Percentiles rank a stretch among this genome's conserved stretches.
Conservation (phyloP, 1,284 basidiomycete species). For the Phylloporus sp. region DNA sequence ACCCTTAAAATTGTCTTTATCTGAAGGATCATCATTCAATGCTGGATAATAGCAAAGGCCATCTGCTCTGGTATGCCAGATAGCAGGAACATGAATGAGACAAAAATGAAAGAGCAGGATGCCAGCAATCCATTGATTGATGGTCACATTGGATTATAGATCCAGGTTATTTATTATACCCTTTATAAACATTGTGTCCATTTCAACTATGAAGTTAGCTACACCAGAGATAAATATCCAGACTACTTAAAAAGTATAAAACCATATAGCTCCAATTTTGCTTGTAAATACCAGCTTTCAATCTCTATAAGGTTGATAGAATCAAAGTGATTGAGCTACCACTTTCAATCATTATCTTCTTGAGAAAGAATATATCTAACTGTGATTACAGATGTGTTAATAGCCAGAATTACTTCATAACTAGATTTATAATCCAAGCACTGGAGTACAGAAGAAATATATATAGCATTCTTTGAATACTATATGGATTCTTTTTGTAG, state of each 20-base stretch:
- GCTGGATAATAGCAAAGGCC: not conserved
- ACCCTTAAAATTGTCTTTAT: not conserved
- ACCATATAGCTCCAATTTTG: not conserved
- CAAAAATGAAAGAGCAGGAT: too few relatives aligned
- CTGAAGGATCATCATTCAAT: not conserved
- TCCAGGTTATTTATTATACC: not conserved
- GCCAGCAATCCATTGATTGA: not conserved
- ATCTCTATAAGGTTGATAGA: not conserved
- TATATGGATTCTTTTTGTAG: too few relatives aligned
- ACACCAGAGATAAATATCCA: not conserved
- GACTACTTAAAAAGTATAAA: not conserved
- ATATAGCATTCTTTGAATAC: too few relatives aligned
- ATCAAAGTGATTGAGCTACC: not conserved
- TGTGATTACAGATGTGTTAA: too few relatives aligned
- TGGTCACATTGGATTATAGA: not conserved
- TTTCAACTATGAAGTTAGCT: not conserved
- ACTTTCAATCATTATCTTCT: not conserved
- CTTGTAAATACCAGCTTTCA: not conserved
- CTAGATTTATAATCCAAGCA: too few relatives aligned
- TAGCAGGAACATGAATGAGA: too few relatives aligned
- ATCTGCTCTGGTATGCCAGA: too few relatives aligned
- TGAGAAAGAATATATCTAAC: not conserved
- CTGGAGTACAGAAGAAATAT: too few relatives aligned
- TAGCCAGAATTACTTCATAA: too few relatives aligned
- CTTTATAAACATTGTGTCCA: not conserved